Base-by-base conservation (phyloP, 2,329 filamentous ascomycete genomes). In the Ophiostoma australiae region DNA sequence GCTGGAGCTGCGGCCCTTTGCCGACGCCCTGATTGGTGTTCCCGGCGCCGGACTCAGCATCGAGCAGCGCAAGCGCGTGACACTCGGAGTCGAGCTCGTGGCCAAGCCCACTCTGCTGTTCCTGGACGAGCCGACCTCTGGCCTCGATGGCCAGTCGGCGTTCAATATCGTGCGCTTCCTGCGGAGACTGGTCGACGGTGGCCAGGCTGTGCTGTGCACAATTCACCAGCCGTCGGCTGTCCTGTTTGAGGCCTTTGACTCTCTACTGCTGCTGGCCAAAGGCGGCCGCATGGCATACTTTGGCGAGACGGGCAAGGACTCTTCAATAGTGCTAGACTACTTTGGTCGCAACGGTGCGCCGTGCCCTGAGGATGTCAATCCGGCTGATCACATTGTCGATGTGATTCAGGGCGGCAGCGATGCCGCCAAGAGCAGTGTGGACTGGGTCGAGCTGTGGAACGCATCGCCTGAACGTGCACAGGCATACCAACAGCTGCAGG, bases 141-240 rank as follows among this genome's bases (percentile, higher is more conserved):
- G 94, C 83, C 88, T 97, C 27, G 94, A 97, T 80, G 92, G 89
- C 77, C 93, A 97, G 80, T 97, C 94, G 0, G 94, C 93, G 0
- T 97, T 92, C 92, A 91, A 92, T 74, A 97, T 97, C 78, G 85
- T 93, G 66, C 90, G 93, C 78, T 86, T 97, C 15, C 86, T 98
- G 61, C 90, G 96, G 80, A 97, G 96, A 80, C 85, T 97, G 44
- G 93, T 93, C 76, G 91, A 94, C 79, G 91, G 89, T 73, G 94
- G 94, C 17, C 93, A 96, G 78, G 94, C 94, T 70, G 92, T 97
- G 80, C 88, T 97, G 23, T 97, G 93, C 82, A 97, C 94, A 0
- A 97, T 97, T 72, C 94, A 98, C 79, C 94, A 98, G 80, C 94
- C 94, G n/a, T 97, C 93, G 17, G 93, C 93, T 58, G 93, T 97